A percentile compares a stretch with the other conserved stretches of the same genome.
Evolutionary conservation across 2,329 filamentous ascomycete genomes (phyloP).

Genomic region (Xylaria sp.): DNA sequence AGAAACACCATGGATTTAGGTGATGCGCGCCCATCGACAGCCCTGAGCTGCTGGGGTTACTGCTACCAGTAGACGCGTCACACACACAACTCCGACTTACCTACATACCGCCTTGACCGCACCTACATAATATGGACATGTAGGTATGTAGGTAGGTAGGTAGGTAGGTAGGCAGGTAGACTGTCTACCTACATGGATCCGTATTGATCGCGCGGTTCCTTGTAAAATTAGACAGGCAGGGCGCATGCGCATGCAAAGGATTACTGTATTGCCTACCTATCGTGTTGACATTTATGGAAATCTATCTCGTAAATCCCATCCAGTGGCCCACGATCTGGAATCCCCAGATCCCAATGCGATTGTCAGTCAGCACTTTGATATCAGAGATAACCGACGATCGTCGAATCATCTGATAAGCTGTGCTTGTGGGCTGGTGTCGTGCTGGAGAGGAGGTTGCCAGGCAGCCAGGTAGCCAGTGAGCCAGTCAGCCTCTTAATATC

Average conservation of each 20-base stretch:
- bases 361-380: neutral
- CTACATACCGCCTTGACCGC: neutral
- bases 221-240: neutral
- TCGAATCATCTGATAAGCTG: constrained; percentile 19
- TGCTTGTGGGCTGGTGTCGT: too few species aligned
- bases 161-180: too few species aligned
- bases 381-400: neutral
- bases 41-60: neutral
- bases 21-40: neutral
- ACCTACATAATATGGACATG: too few species aligned
- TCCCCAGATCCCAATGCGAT: neutral
- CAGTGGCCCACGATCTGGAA: neutral
- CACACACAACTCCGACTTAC: neutral
- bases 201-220: too few species aligned
- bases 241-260: too few species aligned
- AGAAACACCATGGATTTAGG: neutral
- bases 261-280: constrained; percentile 24
- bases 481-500: constrained; percentile 21
- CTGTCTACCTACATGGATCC: too few species aligned
- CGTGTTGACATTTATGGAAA: constrained; percentile 20
- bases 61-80: neutral
- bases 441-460: too few species aligned
- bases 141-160: neutral
- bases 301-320: constrained; percentile 18
- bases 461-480: too few species aligned